Conservation (phyloP, 306 rosid genomes). For the Vicia faba region DNA sequence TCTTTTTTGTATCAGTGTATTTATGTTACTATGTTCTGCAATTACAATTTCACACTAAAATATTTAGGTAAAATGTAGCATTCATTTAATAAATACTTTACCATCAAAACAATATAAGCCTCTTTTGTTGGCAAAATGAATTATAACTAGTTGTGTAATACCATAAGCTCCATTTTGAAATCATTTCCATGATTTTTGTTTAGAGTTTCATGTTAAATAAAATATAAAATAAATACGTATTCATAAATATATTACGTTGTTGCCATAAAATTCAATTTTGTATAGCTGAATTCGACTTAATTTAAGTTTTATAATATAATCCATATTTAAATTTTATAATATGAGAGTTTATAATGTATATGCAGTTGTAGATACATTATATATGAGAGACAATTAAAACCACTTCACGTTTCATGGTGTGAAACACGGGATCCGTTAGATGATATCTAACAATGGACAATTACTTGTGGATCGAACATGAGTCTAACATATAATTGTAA, state of each 20-base stretch:
- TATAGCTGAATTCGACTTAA: neutral
- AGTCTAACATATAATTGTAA: no score
- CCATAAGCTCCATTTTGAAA: constrained; percentile 8
- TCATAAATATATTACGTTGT: neutral
- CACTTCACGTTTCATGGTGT: no score
- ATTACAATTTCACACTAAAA: constrained; percentile 18
- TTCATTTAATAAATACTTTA: constrained; percentile 24
- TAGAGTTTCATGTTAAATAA: neutral
- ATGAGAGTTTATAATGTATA: no score
- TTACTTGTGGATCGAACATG: no score
- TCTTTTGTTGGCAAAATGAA: constrained; percentile 31
- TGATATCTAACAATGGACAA: no score
- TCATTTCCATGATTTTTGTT: neutral
- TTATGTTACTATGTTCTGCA: constrained; percentile 17
- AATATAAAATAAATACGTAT: neutral
- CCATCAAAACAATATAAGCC: constrained; percentile 6
- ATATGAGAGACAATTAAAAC: no score
- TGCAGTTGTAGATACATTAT: no score
- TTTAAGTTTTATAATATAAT: no score
- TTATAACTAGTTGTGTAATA: neutral
- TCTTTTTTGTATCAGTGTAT: neutral
- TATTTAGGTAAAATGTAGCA: constrained; percentile 24
- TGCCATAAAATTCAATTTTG: no score
- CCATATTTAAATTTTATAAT: no score
- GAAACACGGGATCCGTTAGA: no score